Conservation (phyloP, 2,329 filamentous ascomycete genomes). For the Arachnomyces sp. region DNA sequence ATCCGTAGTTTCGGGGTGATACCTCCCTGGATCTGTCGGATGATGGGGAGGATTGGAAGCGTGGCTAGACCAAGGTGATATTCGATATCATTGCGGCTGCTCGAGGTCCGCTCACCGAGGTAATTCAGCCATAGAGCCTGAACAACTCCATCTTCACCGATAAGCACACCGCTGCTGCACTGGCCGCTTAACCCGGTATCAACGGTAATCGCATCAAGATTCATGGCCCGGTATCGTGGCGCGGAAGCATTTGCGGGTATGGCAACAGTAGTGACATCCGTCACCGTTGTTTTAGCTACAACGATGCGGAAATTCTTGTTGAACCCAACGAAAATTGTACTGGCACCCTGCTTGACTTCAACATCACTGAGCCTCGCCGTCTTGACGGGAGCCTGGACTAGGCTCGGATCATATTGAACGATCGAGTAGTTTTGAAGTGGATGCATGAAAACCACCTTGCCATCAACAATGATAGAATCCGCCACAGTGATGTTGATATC, state of each 20-base stretch:
- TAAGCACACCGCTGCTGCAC: conserved; percentile 87
- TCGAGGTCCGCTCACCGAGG: conserved; percentile 75
- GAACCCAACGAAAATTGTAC: conserved; percentile 96
- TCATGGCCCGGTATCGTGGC: conserved; percentile 87
- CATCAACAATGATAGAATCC: conserved; percentile 89
- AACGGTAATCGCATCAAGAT: conserved; percentile 93
- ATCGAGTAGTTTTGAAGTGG: conserved; percentile 95
- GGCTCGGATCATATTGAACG: conserved; percentile 83
- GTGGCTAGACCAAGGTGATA: conserved; percentile 92
- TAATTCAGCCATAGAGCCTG: conserved; percentile 97
- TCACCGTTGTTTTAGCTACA: conserved; percentile 87
- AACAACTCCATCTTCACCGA: conserved; percentile 82
- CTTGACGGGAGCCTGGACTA: conserved; percentile 90
- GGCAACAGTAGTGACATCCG: conserved; percentile 92
- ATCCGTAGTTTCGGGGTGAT: conserved; percentile 76
- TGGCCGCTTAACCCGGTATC: conserved; percentile 87
- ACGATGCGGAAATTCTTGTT: conserved; percentile 93
- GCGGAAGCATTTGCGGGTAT: conserved; percentile 91
- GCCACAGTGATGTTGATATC: conserved; percentile 95
- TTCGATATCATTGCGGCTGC: conserved; percentile 81
- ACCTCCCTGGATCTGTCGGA: conserved; percentile 75
- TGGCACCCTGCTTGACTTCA: conserved; percentile 82
- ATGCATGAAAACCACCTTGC: conserved; percentile 91
- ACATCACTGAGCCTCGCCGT: conserved; percentile 75
- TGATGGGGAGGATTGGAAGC: conserved; percentile 79